Evolutionary conservation across 2,329 filamentous ascomycete species (phyloP), one percentile per base, ranked within the genome.

Genomic region (Aureobasidium sp.): DNA sequence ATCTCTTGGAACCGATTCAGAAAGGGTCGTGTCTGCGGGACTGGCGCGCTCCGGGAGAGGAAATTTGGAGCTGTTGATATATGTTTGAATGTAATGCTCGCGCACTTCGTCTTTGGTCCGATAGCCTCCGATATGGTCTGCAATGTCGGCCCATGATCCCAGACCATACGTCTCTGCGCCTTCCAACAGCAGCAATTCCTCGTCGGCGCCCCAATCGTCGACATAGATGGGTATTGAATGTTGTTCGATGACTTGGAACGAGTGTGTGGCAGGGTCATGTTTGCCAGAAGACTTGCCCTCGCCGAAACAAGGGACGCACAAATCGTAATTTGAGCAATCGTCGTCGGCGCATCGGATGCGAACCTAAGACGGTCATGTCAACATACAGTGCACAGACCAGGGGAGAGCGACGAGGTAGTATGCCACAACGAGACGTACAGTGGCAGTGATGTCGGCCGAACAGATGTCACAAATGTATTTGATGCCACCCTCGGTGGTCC

Each of bases 401-500:
- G n/a, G n/a, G 25, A 41, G 12, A n/a, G 37, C 14, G 24, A 30
- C 49, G 40, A 35, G 38, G 34, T 2, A 21, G 14, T 12, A 10
- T 17, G 29, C 4, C n/a, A 27, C 17, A 10, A 35, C 16, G 14
- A 40, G 19, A 77, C 85, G 65, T 79, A 95, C 93, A 41, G 93
- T 98, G 4, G 90, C 93, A 41, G 93, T 98, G 61, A 98, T 95
- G 69, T 98, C 93, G 55, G 88, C 88, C 39, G 89, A 95, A 70
- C 93, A 98, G 55, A 95, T 85, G 70, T 98, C 94, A 75, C 93
- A 98, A 60, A 97, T 89, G 69, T 95, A 98, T 69, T 97, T 96
- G 55, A 75, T 72, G 55, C 74, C 74, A 56, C 74, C 66, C 54
- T 66, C 65, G 37, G 63, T 96, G 89, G 48, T 86, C 65, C 88